Base-by-base conservation (phyloP, 192 early-diverging fungal genomes). In the Pecoramyces ruminantium region DNA sequence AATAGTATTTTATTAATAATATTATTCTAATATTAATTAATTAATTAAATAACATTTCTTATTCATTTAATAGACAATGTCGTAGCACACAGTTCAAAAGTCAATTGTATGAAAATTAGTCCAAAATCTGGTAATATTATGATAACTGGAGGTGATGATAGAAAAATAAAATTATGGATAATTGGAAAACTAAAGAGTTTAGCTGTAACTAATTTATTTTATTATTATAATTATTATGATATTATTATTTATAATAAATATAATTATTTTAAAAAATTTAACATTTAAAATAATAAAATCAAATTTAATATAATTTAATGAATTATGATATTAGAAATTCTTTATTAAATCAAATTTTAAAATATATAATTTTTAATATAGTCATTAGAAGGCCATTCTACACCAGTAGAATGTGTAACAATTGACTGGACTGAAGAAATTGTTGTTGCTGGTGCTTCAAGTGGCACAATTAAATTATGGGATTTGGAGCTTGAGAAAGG, bases 381-480 rank as follows among this genome's bases (percentile, higher is more conserved):
- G 88, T 85, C 82, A 30, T 79, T 90, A 27, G 51, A 77, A 21
- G 89, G 89, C 29, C 89, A 88, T 78, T 80, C 85, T 4, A 83
- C 83, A 38, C 58, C 88, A 18, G 81, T 90, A 30, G 83, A 88
- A 29, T 86, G 84, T 81, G 87, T 90, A n/a, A 84, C 87, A 11
- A 34, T 91, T 29, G 90, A 92, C 82, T 89, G 85, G 84, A 88
- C 86, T 13, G 90, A 92, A 82, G 87, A 92, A 81, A 83, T 92
- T 81, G 85, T 86, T 30, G 86, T 91, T 25, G 90, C 88, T 2
- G 90, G 88, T 16, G 87, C 86, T 6, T 29, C 86, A 13, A 67
- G 77, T 4, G 90, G 90, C 8, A 83, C 86, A 39, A 81, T 92
- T 80, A 91, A 91, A 81, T 83, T 92, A 29, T 92, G 90, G 90